phyloP scores from a whole-genome alignment of 176 grass and related monocot genomes.

The Phoenix dactylifera region DNA sequence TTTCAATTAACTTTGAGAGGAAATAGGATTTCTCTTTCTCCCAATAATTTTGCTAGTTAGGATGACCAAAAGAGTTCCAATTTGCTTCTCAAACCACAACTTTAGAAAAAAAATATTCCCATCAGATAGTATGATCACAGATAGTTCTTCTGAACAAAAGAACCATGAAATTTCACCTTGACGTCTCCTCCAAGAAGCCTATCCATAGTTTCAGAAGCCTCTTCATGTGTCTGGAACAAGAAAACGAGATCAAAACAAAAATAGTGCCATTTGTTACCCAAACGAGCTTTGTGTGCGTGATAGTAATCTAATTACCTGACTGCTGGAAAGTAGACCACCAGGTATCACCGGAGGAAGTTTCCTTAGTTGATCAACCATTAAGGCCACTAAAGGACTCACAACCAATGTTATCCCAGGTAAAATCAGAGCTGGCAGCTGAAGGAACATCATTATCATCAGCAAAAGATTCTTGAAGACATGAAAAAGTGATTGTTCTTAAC shows the following conservation, averaged over 20 bases:
- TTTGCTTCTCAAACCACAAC: too few relatives aligned
- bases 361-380: constrained; percentile 94
- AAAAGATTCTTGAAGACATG: not conserved
- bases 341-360: constrained; percentile 79
- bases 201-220: constrained; percentile 60
- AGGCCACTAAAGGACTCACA: constrained; percentile 83
- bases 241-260: constrained; percentile 15
- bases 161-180: constrained; percentile 45
- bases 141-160: not conserved
- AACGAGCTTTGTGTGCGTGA: too few relatives aligned
- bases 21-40: too few relatives aligned
- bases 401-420: constrained; percentile 81
- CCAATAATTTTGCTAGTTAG: too few relatives aligned
- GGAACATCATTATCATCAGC: not conserved
- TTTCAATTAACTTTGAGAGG: too few relatives aligned
- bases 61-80: too few relatives aligned
- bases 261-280: too few relatives aligned
- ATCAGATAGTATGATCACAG: too few relatives aligned
- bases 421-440: constrained; percentile 79
- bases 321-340: constrained; percentile 81
- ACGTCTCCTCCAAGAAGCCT: constrained; percentile 61
- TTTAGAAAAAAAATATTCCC: too few relatives aligned
- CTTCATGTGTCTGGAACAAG: constrained; percentile 45
- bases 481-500: not conserved
- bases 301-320: constrained; percentile 42